Conservation (phyloP, 768 basidiomycete genomes). For the Udeniomyces megalosporus region DNA sequence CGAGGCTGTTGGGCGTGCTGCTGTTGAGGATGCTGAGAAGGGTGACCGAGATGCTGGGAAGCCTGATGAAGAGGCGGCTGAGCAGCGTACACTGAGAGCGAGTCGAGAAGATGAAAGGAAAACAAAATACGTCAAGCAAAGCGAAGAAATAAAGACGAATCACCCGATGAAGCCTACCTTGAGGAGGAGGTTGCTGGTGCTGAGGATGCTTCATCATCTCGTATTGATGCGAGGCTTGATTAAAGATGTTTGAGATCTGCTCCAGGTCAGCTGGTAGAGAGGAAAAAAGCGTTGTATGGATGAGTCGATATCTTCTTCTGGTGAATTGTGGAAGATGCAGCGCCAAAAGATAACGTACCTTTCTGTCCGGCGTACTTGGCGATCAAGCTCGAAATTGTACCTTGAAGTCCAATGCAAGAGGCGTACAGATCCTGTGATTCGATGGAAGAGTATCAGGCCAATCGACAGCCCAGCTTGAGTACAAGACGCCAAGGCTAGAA, state of each 20-base stretch:
- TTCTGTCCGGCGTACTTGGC: slow-evolving; percentile 12
- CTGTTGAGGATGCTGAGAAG: background rate
- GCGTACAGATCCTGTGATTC: slow-evolving; percentile 11
- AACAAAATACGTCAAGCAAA: no score
- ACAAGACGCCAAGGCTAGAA: background rate
- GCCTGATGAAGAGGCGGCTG: slow-evolving; percentile 1
- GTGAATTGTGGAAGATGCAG: background rate
- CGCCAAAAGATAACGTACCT: background rate
- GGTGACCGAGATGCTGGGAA: background rate
- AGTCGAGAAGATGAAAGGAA: background rate
- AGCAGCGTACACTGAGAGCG: slow-evolving; percentile 5
- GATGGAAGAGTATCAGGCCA: background rate
- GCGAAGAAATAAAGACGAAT: no score
- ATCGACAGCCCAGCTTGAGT: background rate
- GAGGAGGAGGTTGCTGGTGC: background rate
- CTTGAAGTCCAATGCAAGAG: slow-evolving; percentile 10
- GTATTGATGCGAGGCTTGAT: slow-evolving; percentile 10
- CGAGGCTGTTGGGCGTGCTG: background rate
- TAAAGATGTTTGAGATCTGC: slow-evolving; percentile 14
- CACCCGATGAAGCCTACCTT: slow-evolving; percentile 6
- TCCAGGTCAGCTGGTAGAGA: slow-evolving; percentile 11
- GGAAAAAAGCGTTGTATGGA: background rate
- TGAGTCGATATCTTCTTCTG: background rate
- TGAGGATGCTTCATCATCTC: slow-evolving; percentile 14
- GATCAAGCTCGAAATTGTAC: slow-evolving; percentile 1